Evolutionary conservation across 805 yeast genomes (phyloP).

Genomic region (Zygosaccharomyces lentus): DNA sequence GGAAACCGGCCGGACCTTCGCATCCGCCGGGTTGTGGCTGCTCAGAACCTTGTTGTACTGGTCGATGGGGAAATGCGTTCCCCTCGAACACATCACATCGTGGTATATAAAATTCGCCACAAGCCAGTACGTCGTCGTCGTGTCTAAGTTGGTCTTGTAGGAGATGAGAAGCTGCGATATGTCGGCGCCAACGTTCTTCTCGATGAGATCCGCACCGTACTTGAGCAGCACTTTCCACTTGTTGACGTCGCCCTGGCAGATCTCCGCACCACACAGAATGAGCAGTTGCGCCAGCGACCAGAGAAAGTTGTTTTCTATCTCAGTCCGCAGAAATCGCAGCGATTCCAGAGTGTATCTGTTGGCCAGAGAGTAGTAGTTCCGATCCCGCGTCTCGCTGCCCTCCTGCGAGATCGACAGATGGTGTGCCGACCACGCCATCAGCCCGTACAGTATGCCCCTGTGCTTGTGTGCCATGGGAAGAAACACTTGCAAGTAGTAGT

Average conservation of each 20-base stretch:
- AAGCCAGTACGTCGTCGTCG: slow-evolving; percentile 52
- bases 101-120: slow-evolving; percentile 78
- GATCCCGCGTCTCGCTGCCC: slow-evolving; percentile 10
- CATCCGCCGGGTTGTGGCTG: slow-evolving; percentile 1
- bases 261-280: slow-evolving; percentile 73
- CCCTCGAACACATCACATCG: slow-evolving; percentile 65
- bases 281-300: slow-evolving; percentile 54
- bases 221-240: slow-evolving; percentile 67
- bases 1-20: background rate
- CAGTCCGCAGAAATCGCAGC: slow-evolving; percentile 13
- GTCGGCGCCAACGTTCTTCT: slow-evolving; percentile 56
- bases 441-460: slow-evolving; percentile 45
- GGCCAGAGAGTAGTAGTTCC: slow-evolving; percentile 18
- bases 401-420: slow-evolving; percentile 22
- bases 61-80: slow-evolving; percentile 58
- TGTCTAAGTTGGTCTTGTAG: slow-evolving; percentile 43
- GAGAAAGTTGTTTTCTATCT: slow-evolving; percentile 12
- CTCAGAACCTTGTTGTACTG: slow-evolving; percentile 54
- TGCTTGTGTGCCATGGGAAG: slow-evolving; percentile 50
- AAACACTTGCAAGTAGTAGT: slow-evolving; percentile 49
- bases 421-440: slow-evolving; percentile 56
- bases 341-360: slow-evolving; percentile 22
- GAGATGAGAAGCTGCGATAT: slow-evolving; percentile 39
- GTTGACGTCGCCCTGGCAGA: slow-evolving; percentile 75
- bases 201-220: slow-evolving; percentile 61